phyloP scores from a whole-genome alignment of 1,284 basidiomycete species.

The Sanguinoderma infundibulare region DNA sequence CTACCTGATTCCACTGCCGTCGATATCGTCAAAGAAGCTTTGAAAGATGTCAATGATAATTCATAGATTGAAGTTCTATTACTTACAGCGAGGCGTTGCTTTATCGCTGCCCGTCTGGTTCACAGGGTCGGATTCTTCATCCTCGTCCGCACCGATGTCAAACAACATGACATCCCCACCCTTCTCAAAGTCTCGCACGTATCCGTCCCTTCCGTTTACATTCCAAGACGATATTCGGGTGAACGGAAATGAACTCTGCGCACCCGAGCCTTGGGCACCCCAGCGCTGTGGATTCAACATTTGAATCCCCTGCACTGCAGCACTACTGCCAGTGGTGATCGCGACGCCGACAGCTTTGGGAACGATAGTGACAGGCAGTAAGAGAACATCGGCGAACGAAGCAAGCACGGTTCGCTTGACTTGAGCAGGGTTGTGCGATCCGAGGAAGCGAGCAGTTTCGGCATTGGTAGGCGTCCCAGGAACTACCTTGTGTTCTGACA shows the following conservation, averaged over 20 bases:
- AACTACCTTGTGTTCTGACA: constrained; percentile 26
- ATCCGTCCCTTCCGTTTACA: constrained; percentile 33
- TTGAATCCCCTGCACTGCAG: constrained; percentile 81
- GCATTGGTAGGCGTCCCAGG: constrained; percentile 42
- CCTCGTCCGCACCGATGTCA: constrained; percentile 62
- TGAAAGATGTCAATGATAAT: background rate
- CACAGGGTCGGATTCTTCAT: constrained; percentile 43
- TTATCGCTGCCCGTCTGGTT: constrained; percentile 35
- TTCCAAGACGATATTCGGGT: constrained; percentile 21
- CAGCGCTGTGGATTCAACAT: constrained; percentile 90
- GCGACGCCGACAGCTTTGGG: constrained; percentile 86
- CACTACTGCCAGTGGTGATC: constrained; percentile 69
- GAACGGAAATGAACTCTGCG: constrained; percentile 24
- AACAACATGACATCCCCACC: constrained; percentile 56
- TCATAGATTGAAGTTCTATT: background rate
- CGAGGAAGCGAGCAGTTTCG: constrained; percentile 71
- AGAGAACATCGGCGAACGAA: constrained; percentile 88
- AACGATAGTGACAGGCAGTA: constrained; percentile 95
- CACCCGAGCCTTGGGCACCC: constrained; percentile 48
- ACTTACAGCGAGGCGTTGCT: constrained; percentile 24
- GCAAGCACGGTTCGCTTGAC: constrained; percentile 93
- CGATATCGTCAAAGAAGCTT: constrained; percentile 30
- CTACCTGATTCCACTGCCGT: constrained; percentile 16
- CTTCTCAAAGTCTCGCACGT: constrained; percentile 46
- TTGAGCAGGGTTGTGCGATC: constrained; percentile 87